Evolutionary conservation across 2,329 filamentous ascomycete species (phyloP).

Genomic region (Simplicillium sp.): DNA sequence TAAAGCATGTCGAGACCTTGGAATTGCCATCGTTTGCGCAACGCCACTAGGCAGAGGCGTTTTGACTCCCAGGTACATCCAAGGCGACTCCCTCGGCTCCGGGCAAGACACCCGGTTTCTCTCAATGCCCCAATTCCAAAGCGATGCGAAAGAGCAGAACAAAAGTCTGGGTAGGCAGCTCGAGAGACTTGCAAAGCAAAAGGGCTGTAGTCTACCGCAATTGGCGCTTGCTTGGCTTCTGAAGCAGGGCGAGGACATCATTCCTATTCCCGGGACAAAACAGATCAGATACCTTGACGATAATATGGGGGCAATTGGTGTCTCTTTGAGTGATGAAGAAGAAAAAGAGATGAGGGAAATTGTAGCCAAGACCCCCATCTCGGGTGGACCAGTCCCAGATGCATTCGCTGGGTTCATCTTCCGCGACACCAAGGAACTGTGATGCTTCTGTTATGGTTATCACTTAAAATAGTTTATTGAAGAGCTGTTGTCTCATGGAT

Average conservation of each 20-base stretch:
- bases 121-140: constrained; percentile 8
- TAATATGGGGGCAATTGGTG: constrained; percentile 22
- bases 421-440: neutral
- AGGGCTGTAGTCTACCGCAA: constrained; percentile 41
- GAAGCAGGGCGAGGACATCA: constrained; percentile 45
- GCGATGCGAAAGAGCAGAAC: neutral
- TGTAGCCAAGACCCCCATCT: constrained; percentile 3
- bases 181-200: constrained; percentile 35
- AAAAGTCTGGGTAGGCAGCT: constrained; percentile 18
- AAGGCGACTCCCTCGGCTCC: neutral
- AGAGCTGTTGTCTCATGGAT: no score
- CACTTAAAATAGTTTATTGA: no score
- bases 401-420: neutral
- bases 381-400: neutral
- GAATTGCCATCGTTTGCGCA: constrained; percentile 43
- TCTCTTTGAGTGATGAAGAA: constrained; percentile 19
- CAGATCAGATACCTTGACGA: constrained; percentile 29
- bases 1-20: constrained; percentile 42
- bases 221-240: constrained; percentile 52
- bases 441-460: no score
- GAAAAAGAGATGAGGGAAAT: constrained; percentile 16
- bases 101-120: neutral
- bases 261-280: constrained; percentile 41
- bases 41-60: constrained; percentile 49
- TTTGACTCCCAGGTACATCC: constrained; percentile 25